Evolutionary conservation across 2,329 filamentous ascomycete genomes (phyloP).

Genomic region (Botrytis fabae): DNA sequence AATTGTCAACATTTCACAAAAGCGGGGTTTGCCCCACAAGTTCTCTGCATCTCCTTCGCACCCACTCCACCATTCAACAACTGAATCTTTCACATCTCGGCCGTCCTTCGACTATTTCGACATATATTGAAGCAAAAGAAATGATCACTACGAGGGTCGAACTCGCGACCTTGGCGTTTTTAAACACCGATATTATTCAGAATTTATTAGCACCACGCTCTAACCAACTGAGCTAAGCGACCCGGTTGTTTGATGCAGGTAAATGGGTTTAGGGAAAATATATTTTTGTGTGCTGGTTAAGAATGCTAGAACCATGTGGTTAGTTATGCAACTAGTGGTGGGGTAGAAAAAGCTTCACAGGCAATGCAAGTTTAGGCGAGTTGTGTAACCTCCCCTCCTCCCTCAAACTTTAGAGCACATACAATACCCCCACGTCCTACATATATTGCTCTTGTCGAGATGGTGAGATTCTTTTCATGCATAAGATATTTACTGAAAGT

Average conservation of each 20-base stretch:
- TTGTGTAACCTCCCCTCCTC: background rate
- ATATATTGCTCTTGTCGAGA: background rate
- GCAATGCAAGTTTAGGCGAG: background rate
- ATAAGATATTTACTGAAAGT: background rate
- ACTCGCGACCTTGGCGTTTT: background rate
- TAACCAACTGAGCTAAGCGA: too few relatives aligned
- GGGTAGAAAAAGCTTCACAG: too few relatives aligned
- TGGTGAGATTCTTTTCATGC: background rate
- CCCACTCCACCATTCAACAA: background rate
- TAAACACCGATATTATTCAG: too few relatives aligned
- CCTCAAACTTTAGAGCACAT: background rate
- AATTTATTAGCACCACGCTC: background rate
- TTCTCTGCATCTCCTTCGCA: background rate
- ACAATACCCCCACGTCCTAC: background rate
- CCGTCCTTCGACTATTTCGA: background rate
- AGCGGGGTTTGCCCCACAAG: background rate
- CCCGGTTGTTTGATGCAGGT: too few relatives aligned
- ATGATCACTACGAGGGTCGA: background rate
- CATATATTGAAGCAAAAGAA: background rate
- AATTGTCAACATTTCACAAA: background rate
- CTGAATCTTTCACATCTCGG: background rate
- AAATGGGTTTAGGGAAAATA: fast-evolving
- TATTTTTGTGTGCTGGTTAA: fast-evolving
- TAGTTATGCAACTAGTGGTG: too few relatives aligned
- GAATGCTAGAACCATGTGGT: too few relatives aligned